Base-by-base conservation (phyloP, 257 asterid species). In the Sherardia arvensis region DNA sequence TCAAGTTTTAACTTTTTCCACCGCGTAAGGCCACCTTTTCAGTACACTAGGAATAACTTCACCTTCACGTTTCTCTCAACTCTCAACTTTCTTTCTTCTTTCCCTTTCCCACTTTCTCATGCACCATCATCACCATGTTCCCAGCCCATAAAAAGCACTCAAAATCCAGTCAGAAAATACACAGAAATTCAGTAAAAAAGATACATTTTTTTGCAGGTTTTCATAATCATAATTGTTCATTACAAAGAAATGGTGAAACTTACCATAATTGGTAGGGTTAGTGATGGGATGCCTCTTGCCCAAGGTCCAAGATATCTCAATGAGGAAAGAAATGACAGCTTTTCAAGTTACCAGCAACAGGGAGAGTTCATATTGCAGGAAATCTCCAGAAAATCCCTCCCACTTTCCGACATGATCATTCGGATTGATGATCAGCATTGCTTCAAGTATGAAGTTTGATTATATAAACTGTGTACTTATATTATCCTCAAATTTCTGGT, bases 261-360 rank as follows among this genome's bases (percentile, higher is more conserved):
- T 10, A 83, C 90, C 38, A 67, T 83, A 59, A 71, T 83, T 20
- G 90, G 86, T 23, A 72, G 85, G 80, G 76, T 83, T 10, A 77
- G 80, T 32, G 86, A 83, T 81, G 90, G 90, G 59, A 30, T 83
- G 73, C 83, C 84, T 27, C 73, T 85, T 67, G 87, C 87, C 15
- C 82, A 79, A 76, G 70, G 77, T 65, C 77, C 81, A 36, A 77
- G 78, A 38, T 80, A 70, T 53, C 70, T 66, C 49, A 59, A 76
- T 65, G 76, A 84, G 65, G 81, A 81, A 69, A 81, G 74, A 29
- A 68, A 73, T 65, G 79, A 66, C 14, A 54, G 59, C 54, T 61
- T 69, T 18, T 65, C 82, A 70, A 55, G 64, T 73, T 70, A 70
- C 77, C 79, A 77, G 84, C 80, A 73, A 74, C 82, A 79, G 70